These are phyloP conservation scores for Aspergillus neoniger DNA, from an alignment of 2,329 filamentous ascomycete species.

Conservation along the genomic window DNA sequence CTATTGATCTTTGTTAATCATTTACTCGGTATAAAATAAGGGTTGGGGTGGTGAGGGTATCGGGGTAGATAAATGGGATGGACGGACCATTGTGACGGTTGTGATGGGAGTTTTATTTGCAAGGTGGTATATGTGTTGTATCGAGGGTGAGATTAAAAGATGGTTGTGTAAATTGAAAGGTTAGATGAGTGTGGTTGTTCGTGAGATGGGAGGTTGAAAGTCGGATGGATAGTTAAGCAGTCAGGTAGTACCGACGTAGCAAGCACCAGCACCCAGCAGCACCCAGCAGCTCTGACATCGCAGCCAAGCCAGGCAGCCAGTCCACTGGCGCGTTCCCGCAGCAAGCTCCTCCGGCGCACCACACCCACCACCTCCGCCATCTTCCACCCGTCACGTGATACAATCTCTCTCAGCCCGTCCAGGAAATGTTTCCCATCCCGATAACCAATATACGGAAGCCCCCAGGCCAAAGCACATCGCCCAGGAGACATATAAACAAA, in stretches of 20 bases:
- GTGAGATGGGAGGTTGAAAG: slow-evolving; percentile 20
- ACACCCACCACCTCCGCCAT: slow-evolving; percentile 31
- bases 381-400: slow-evolving; percentile 26
- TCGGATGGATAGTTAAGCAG: slow-evolving; percentile 16
- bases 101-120: not conserved
- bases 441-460: not conserved
- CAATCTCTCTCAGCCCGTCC: slow-evolving; percentile 6
- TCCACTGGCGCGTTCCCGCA: slow-evolving; percentile 33
- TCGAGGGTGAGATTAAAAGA: not conserved
- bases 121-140: not conserved
- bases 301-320: slow-evolving; percentile 20
- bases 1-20: slow-evolving; percentile 46
- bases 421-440: slow-evolving; percentile 20
- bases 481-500: not conserved
- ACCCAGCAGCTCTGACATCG: slow-evolving; percentile 19
- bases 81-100: slow-evolving; percentile 35
- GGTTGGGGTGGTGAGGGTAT: not conserved
- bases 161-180: slow-evolving; percentile 13
- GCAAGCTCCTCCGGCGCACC: slow-evolving; percentile 35
- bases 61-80: no score
- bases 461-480: not conserved
- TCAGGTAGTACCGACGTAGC: not conserved
- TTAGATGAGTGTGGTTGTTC: no score
- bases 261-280: not conserved
- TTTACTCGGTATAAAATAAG: not conserved